Percentiles rank a stretch among this genome's conserved stretches.
Evolutionary conservation across 805 yeast species (phyloP).

Genomic region (Candida wancherniae): DNA sequence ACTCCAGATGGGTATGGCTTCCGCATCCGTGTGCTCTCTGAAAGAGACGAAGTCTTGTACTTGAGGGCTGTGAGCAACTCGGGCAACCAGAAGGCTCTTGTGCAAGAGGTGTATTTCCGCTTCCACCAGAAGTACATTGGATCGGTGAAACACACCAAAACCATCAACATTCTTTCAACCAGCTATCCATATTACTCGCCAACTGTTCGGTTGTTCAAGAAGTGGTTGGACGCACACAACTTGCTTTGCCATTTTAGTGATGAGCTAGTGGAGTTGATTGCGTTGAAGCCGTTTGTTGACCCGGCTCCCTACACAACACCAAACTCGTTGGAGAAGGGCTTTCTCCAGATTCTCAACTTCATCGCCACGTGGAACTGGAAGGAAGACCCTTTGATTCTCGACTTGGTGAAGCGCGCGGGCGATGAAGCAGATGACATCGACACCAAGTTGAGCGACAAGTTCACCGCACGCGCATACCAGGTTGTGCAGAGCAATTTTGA

Average conservation of each 20-base stretch:
- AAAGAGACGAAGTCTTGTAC: constrained; percentile 74
- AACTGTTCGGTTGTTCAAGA: constrained; percentile 77
- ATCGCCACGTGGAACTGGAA: constrained; percentile 92
- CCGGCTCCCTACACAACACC: constrained; percentile 84
- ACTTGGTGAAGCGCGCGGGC: constrained; percentile 48
- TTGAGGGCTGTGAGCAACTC: constrained; percentile 66
- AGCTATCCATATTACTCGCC: constrained; percentile 72
- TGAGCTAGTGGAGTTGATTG: constrained; percentile 77
- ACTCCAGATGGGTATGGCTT: constrained; percentile 92
- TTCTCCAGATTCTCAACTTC: constrained; percentile 65
- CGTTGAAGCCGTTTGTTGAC: constrained; percentile 79
- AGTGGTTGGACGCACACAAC: constrained; percentile 84
- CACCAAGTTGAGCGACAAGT: constrained; percentile 52
- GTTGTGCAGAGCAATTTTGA: constrained; percentile 58
- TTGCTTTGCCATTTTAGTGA: constrained; percentile 68
- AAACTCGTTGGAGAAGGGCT: constrained; percentile 73
- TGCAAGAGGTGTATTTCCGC: constrained; percentile 58
- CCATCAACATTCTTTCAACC: constrained; percentile 64
- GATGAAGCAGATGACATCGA: constrained; percentile 25
- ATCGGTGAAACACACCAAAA: constrained; percentile 74
- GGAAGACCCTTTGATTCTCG: constrained; percentile 78
- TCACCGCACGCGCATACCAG: constrained; percentile 60
- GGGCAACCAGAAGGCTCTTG: constrained; percentile 52
- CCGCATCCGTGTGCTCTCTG: constrained; percentile 69
- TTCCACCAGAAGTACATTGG: constrained; percentile 65